phyloP scores from a whole-genome alignment of 768 basidiomycete species.

The Pseudohyphozyma bogoriensis region DNA sequence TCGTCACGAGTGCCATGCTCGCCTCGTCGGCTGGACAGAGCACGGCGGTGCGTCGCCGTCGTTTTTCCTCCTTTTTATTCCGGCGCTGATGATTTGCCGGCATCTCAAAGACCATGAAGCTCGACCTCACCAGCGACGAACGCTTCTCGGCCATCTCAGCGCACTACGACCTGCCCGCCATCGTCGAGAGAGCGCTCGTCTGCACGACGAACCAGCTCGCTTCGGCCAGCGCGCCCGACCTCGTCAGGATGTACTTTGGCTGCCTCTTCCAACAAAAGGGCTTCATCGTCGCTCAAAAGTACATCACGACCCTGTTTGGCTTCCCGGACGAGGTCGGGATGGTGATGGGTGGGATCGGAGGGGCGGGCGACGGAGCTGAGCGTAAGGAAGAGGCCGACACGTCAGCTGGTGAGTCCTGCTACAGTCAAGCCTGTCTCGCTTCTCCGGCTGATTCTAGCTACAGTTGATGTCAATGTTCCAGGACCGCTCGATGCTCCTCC shows the following conservation, averaged over 20 bases:
- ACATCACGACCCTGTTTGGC: neutral
- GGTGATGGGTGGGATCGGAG: neutral
- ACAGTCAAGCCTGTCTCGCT: too few relatives aligned
- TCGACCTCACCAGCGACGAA: neutral
- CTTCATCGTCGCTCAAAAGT: neutral
- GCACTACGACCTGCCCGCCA: neutral
- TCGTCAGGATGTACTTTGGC: neutral
- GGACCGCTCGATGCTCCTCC: too few relatives aligned
- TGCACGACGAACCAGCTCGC: neutral
- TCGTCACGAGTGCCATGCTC: too few relatives aligned
- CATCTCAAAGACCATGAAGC: neutral
- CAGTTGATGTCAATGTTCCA: too few relatives aligned
- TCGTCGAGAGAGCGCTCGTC: neutral
- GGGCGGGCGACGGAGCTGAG: neutral
- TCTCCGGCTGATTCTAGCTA: neutral
- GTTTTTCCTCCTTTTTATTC: neutral
- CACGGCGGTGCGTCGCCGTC: too few relatives aligned
- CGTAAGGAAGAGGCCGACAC: neutral
- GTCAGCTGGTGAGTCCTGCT: too few relatives aligned
- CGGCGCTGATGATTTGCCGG: neutral
- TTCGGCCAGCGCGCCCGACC: neutral
- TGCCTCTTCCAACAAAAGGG: neutral
- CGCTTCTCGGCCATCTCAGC: neutral
- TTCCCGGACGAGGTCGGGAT: neutral
- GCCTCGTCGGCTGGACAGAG: too few relatives aligned